Conservation (phyloP, 163 green algal genomes). For the Chlamydomonas reinhardtii region DNA sequence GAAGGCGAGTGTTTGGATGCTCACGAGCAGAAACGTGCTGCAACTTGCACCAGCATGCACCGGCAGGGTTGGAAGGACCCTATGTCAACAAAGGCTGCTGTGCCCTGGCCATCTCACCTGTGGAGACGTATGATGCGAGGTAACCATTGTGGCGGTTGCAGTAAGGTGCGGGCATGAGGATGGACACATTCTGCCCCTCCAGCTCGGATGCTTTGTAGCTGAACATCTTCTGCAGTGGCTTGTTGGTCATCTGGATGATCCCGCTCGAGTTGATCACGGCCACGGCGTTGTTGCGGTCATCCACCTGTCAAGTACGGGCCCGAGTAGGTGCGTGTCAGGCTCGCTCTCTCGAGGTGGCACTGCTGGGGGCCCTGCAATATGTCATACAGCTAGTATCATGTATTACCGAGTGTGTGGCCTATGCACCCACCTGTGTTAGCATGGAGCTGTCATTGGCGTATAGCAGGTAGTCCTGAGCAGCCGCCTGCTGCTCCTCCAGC, state of each 20-base stretch:
- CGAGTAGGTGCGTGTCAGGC: too few species aligned
- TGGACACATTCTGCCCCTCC: conserved; percentile 61
- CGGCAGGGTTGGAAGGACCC: too few species aligned
- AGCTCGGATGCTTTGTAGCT: conserved; percentile 66
- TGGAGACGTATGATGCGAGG: conserved; percentile 40
- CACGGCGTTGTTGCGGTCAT: conserved; percentile 52
- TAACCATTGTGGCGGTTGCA: conserved; percentile 44
- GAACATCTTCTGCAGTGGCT: conserved; percentile 44
- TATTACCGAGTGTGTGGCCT: too few species aligned
- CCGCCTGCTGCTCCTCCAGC: conserved; percentile 24
- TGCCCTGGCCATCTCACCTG: too few species aligned
- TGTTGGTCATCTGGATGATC: conserved; percentile 68
- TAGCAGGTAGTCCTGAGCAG: neutral
- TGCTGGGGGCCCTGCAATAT: too few species aligned
- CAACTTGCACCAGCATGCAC: too few species aligned
- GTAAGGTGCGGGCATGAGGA: conserved; percentile 63
- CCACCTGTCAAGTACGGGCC: neutral
- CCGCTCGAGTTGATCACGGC: conserved; percentile 56
- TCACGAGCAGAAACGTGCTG: too few species aligned
- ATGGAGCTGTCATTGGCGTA: neutral
- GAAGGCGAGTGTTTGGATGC: too few species aligned
- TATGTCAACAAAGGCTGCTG: too few species aligned
- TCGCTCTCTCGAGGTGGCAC: too few species aligned
- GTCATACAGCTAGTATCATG: too few species aligned
- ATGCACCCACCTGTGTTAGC: neutral